Evolutionary conservation across 352 stramenopile genomes (phyloP).

Genomic region (Pythium brassicae): DNA sequence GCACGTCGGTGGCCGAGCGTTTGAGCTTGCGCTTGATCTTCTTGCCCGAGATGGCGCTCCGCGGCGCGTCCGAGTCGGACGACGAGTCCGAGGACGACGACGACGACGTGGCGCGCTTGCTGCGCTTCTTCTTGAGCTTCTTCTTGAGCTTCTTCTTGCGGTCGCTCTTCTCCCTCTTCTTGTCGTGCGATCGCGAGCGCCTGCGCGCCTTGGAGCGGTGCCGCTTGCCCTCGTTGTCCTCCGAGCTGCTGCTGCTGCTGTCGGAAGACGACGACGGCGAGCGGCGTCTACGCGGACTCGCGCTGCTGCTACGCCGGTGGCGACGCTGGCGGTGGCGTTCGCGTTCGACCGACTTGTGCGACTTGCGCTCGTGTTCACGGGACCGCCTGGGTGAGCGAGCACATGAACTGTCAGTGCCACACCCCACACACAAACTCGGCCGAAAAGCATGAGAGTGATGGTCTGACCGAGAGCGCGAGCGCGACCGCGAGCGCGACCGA

Average conservation of each 20-base stretch:
- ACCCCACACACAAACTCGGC: not conserved
- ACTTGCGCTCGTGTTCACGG: constrained; percentile 6
- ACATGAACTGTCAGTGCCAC: not conserved
- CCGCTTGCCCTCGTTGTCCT: not conserved
- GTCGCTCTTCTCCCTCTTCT: constrained; percentile 24
- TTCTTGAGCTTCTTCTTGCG: constrained; percentile 34
- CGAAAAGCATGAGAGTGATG: not conserved
- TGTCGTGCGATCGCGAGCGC: constrained; percentile 1
- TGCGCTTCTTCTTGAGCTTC: constrained; percentile 28
- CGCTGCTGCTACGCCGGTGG: not conserved
- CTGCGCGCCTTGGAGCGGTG: not conserved
- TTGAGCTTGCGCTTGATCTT: constrained; percentile 84
- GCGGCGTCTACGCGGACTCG: constrained; percentile 1
- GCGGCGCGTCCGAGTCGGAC: constrained; percentile 54
- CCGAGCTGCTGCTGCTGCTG: not conserved
- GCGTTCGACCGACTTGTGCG: not conserved
- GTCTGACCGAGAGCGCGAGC: constrained; percentile 19
- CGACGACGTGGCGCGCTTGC: constrained; percentile 7
- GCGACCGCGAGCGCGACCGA: constrained; percentile 15
- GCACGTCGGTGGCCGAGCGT: constrained; percentile 46
- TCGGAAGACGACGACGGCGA: constrained; percentile 12
- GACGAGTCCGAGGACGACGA: constrained; percentile 29
- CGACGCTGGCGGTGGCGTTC: not conserved
- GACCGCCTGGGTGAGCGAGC: constrained; percentile 9
- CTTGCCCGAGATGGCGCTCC: constrained; percentile 81